phyloP scores from a whole-genome alignment of 768 basidiomycete genomes.

The Lactarius hatsudake region DNA sequence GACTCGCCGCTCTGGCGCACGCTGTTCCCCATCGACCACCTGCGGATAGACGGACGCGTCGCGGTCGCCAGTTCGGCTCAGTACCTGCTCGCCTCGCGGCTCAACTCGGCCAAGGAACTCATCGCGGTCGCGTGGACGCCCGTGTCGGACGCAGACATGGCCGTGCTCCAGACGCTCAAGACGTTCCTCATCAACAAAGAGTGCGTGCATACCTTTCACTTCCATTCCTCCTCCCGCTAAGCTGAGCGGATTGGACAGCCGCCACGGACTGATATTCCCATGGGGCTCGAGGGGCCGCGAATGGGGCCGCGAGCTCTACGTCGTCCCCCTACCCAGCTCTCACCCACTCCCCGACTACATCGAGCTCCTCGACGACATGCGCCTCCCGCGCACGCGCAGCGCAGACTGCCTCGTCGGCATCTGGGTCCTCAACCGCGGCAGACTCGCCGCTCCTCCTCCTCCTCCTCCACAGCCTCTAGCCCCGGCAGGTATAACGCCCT shows the following conservation, averaged over 20 bases:
- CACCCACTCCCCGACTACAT: conserved; percentile 80
- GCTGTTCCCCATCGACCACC: conserved; percentile 65
- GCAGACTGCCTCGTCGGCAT: conserved; percentile 73
- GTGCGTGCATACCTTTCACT: conserved; percentile 43
- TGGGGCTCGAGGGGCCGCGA: conserved; percentile 79
- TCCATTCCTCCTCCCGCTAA: conserved; percentile 14
- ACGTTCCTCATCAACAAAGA: conserved; percentile 70
- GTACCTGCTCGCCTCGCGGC: conserved; percentile 73
- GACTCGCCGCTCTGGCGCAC: conserved; percentile 69
- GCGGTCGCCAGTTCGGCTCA: conserved; percentile 70
- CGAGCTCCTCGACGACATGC: conserved; percentile 75
- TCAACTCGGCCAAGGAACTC: conserved; percentile 77
- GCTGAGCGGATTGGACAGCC: conserved; percentile 44
- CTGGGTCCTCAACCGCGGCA: conserved; percentile 83
- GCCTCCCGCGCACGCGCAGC: conserved; percentile 61
- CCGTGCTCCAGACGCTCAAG: conserved; percentile 58
- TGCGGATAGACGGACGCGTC: conserved; percentile 84
- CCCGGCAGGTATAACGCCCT: not conserved
- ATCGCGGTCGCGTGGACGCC: conserved; percentile 75
- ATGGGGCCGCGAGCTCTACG: conserved; percentile 80
- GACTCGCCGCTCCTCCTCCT: conserved; percentile 46
- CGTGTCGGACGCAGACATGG: conserved; percentile 40
- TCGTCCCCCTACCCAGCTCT: conserved; percentile 68
- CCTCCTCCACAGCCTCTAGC: not conserved
- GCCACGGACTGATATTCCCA: conserved; percentile 83